Conservation (phyloP, 306 rosid genomes). For the Spatholobus suberectus region DNA sequence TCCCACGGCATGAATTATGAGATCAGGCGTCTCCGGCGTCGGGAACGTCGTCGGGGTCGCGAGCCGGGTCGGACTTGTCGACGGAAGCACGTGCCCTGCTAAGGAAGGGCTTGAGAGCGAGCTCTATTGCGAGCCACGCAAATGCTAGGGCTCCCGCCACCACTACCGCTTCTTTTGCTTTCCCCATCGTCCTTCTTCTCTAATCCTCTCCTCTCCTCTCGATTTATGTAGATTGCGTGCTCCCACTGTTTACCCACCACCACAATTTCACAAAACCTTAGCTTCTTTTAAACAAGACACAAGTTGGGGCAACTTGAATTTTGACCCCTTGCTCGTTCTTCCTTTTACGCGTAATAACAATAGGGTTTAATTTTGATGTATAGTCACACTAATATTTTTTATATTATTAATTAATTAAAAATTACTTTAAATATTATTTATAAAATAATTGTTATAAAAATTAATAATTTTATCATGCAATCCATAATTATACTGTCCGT, state of each 20-base stretch:
- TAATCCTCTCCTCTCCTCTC: background rate
- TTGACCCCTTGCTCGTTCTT: background rate
- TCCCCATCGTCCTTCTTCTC: conserved; percentile 51
- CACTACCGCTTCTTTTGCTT: conserved; percentile 69
- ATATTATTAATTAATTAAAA: too few relatives aligned
- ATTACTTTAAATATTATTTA: too few relatives aligned
- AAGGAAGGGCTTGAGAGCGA: conserved; percentile 82
- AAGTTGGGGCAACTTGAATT: background rate
- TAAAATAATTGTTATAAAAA: too few relatives aligned
- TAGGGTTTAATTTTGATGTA: too few relatives aligned
- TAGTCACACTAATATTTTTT: too few relatives aligned
- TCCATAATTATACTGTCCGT: too few relatives aligned
- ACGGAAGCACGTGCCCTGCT: conserved; percentile 62
- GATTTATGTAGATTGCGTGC: conserved; percentile 7
- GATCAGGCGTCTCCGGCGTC: conserved; percentile 4
- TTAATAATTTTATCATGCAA: too few relatives aligned
- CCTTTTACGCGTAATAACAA: background rate
- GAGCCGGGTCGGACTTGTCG: conserved; percentile 77
- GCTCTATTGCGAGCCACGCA: conserved; percentile 80
- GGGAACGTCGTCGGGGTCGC: conserved; percentile 68
- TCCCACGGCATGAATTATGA: background rate
- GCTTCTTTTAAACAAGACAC: background rate
- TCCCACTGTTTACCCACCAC: conserved; percentile 4
- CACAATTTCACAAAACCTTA: conserved; percentile 27
- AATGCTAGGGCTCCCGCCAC: conserved; percentile 80